Evolutionary conservation across 2,329 filamentous ascomycete genomes (phyloP).

Genomic region (Aspergillus flavus): DNA sequence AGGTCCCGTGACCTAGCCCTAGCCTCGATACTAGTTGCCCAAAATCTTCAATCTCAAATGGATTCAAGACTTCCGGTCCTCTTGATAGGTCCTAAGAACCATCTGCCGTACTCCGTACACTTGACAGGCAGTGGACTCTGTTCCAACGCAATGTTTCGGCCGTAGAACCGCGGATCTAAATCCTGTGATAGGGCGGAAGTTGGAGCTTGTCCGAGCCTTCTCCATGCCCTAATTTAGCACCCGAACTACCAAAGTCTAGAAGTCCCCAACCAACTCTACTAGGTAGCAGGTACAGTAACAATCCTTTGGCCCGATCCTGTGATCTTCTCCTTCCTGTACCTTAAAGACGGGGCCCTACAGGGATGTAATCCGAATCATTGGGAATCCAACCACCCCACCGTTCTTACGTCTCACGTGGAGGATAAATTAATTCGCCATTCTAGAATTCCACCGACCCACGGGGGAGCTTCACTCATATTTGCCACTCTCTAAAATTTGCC

Average conservation of each 20-base stretch:
- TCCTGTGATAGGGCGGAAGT: not conserved
- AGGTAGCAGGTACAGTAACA: not conserved
- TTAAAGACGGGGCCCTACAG: not conserved
- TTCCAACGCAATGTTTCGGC: not conserved
- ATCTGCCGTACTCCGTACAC: too few species aligned
- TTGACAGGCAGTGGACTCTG: not conserved
- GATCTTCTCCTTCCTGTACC: not conserved
- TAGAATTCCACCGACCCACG: not conserved
- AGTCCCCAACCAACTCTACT: not conserved
- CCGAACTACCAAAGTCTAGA: not conserved
- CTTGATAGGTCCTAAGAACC: not conserved
- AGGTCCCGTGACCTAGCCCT: not conserved
- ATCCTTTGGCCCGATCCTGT: not conserved
- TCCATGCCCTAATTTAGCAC: not conserved
- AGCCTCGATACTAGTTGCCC: slow-evolving; percentile 1
- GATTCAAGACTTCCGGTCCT: not conserved
- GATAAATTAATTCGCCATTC: not conserved
- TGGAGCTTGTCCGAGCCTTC: not conserved
- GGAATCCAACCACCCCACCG: not conserved
- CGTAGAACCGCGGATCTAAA: not conserved
- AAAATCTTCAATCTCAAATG: not conserved
- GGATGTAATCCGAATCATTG: not conserved
- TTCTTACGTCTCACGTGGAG: not conserved
- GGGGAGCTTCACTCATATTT: not conserved
- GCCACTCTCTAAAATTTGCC: not conserved